Base-by-base conservation (phyloP, 805 yeast species). In the Yamadazyma phyllophila region DNA sequence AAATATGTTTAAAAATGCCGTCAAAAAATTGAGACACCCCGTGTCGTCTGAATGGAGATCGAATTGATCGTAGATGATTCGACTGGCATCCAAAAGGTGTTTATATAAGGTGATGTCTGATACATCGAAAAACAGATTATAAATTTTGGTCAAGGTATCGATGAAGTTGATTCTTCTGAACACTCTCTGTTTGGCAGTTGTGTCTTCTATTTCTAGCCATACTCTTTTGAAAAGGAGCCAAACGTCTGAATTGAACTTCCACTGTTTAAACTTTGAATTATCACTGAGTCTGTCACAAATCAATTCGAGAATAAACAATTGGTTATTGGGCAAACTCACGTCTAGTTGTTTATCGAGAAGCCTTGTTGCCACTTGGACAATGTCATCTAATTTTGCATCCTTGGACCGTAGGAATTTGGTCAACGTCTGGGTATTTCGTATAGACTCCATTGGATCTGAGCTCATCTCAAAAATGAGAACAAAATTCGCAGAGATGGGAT, bases 281-380 rank as follows among this genome's bases (percentile, higher is more conserved):
- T 81, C 87, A 46, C 76, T 75, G 55, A 85, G 60, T 44, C 90
- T 67, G 56, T 83, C 88, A 42, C 79, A 70, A 1, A 85, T 49
- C 29, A 85, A 65, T 39, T 82, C 87, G 41, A 83, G 67, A 3
- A 83, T 63, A 51, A 85, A 85, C 0, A 62, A 56, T 17, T 74
- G 73, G 44, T 66, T 66, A 46, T 81, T 77, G 7, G 90, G 91
- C 11, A 85, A 70, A 44, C 68, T 73, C 1, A 79, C 67, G 44
- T 59, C 43, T 47, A 60, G 45, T 32, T 59, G 44, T 14, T 59
- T 63, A 26, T 60, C 68, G 15, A 78, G 57, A 26, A 72, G 62
- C 31, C 54, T 55, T 20, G 45, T 54, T 5, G 67, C 67, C 31
- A 36, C 47, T 53, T 37, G 54, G 11, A 71, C 63, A 15, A 83